A percentile compares a stretch with the other conserved stretches of the same genome.
Evolutionary conservation across 306 rosid genomes (phyloP).

Genomic region (Cucumis cinereus): DNA sequence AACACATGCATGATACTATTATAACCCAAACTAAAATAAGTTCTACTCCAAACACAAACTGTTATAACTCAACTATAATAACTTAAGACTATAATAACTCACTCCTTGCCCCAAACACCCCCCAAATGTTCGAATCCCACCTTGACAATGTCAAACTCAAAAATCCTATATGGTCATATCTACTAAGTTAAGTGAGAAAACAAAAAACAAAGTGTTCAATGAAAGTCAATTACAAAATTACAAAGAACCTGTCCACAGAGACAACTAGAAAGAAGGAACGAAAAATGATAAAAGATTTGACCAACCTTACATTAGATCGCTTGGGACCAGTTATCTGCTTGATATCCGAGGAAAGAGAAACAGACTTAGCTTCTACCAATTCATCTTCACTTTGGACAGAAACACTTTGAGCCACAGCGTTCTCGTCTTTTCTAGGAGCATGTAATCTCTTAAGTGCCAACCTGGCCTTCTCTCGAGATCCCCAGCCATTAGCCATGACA

Average conservation of each 20-base stretch:
- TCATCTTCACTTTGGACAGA: slow-evolving; percentile 74
- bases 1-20: too few relatives aligned
- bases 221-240: neutral
- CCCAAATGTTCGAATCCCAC: neutral
- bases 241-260: neutral
- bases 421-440: slow-evolving; percentile 56
- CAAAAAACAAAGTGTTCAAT: neutral
- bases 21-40: too few relatives aligned
- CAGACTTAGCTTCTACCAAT: slow-evolving; percentile 39
- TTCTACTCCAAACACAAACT: too few relatives aligned
- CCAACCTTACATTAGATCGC: slow-evolving; percentile 66
- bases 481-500: slow-evolving; percentile 94
- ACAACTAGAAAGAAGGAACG: neutral
- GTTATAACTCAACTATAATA: too few relatives aligned
- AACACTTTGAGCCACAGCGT: slow-evolving; percentile 17
- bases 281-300: neutral
- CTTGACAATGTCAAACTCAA: neutral
- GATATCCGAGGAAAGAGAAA: slow-evolving; percentile 41
- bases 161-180: neutral
- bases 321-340: slow-evolving; percentile 42
- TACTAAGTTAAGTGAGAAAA: neutral
- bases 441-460: slow-evolving; percentile 49
- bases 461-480: slow-evolving; percentile 71
- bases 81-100: too few relatives aligned
- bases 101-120: neutral